These are phyloP conservation scores for Ambrosia hybrid DNA, from an alignment of 140 eudicot genomes.

Conservation along the genomic window DNA sequence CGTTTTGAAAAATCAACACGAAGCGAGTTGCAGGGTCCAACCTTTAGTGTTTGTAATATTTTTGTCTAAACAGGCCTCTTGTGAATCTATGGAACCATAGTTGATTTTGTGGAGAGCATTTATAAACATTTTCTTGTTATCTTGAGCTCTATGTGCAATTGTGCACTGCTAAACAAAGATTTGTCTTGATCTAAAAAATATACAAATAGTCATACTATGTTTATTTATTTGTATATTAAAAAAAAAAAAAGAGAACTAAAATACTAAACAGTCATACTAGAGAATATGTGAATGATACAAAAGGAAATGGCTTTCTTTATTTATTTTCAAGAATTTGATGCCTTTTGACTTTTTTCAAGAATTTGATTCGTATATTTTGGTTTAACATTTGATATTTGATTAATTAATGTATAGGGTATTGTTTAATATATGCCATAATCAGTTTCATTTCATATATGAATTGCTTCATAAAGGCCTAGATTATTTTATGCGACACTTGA, in stretches of 20 bases:
- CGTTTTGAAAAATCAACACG: constrained; percentile 5
- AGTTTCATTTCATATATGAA: not conserved
- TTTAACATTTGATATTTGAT: not conserved
- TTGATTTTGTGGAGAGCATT: constrained; percentile 20
- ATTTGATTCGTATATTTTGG: constrained; percentile 14
- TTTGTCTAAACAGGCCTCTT: constrained; percentile 19
- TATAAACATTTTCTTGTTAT: too few relatives aligned
- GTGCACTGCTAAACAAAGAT: too few relatives aligned
- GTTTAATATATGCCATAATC: not conserved
- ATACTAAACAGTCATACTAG: too few relatives aligned
- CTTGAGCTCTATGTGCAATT: too few relatives aligned
- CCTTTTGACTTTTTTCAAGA: constrained; percentile 18
- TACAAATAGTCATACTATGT: too few relatives aligned
- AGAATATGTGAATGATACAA: too few relatives aligned
- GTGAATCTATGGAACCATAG: constrained; percentile 27
- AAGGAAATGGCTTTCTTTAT: too few relatives aligned
- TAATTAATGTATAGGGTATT: not conserved
- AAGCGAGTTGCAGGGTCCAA: not conserved
- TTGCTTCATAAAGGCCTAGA: not conserved
- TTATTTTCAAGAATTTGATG: constrained; percentile 25
- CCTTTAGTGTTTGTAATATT: not conserved
- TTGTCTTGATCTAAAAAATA: too few relatives aligned
- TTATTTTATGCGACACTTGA: too few relatives aligned
- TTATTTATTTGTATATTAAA: too few relatives aligned
- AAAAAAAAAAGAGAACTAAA: too few relatives aligned